These are phyloP conservation scores for Fusarium transvaalense DNA, from an alignment of 2,329 filamentous ascomycete species.

Conservation along the genomic window DNA sequence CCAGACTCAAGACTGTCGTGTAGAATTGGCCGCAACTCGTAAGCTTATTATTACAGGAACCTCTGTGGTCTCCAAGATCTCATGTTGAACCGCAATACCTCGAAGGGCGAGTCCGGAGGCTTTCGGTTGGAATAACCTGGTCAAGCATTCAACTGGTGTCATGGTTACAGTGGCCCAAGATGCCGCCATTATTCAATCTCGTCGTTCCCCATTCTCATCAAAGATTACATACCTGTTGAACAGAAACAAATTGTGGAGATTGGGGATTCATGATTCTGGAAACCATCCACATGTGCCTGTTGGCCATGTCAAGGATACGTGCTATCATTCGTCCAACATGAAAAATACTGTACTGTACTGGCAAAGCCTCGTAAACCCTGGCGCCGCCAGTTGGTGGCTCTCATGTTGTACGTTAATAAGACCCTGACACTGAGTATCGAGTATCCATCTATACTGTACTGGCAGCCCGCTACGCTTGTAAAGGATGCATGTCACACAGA, in stretches of 20 bases:
- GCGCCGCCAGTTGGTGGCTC: constrained; percentile 15
- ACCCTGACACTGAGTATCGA: constrained; percentile 4
- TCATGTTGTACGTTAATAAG: constrained; percentile 1
- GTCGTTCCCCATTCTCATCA: background rate
- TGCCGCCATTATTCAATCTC: background rate
- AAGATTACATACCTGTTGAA: background rate
- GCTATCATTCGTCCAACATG: constrained; percentile 14
- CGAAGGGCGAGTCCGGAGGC: background rate
- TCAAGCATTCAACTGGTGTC: background rate
- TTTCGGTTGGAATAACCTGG: background rate
- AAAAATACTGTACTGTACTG: background rate
- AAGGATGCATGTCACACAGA: background rate
- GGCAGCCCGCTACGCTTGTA: background rate
- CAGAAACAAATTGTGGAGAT: constrained; percentile 2
- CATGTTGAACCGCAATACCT: background rate
- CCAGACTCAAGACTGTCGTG: background rate
- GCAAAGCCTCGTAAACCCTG: constrained; percentile 22
- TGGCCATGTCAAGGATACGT: background rate
- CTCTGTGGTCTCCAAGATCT: background rate
- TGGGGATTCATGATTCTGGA: constrained; percentile 14
- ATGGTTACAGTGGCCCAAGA: background rate
- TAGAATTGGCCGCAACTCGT: background rate
- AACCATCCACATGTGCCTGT: constrained; percentile 5
- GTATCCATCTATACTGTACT: background rate
- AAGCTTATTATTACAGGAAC: background rate